phyloP scores from a whole-genome alignment of 306 rosid genomes.

The Trifolium pratense region DNA sequence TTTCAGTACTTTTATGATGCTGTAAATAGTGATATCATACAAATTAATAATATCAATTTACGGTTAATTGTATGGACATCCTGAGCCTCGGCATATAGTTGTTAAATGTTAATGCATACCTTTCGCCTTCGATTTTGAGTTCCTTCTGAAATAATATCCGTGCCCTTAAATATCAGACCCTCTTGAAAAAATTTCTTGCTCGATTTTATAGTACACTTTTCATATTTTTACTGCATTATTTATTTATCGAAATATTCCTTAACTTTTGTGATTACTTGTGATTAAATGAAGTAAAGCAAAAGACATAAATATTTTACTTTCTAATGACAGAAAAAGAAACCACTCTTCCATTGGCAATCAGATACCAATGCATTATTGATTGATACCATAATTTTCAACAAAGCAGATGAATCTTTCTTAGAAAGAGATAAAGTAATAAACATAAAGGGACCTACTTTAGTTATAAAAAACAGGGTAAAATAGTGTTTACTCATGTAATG shows the following conservation, averaged over 20 bases:
- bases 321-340: constrained; percentile 9
- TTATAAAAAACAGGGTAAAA: too few species aligned
- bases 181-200: too few species aligned
- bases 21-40: constrained; percentile 82
- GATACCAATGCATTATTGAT: too few species aligned
- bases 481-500: too few species aligned
- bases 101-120: background rate
- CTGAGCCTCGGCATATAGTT: constrained; percentile 20
- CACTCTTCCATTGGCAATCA: background rate
- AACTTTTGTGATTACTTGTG: too few species aligned
- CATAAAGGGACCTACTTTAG: background rate
- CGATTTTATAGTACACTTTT: too few species aligned
- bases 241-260: too few species aligned
- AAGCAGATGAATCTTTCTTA: background rate
- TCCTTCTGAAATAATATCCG: too few species aligned
- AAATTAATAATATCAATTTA: constrained; percentile 48
- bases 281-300: too few species aligned
- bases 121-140: too few species aligned
- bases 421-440: constrained; percentile 12
- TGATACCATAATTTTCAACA: background rate
- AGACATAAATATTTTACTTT: background rate
- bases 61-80: constrained; percentile 44
- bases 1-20: constrained; percentile 63
- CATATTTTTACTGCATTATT: too few species aligned
- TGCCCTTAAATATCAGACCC: too few species aligned